Evolutionary conservation across 805 yeast genomes (phyloP), one percentile per base, ranked within the genome.

Genomic region (Kazachstania bromeliacearum): DNA sequence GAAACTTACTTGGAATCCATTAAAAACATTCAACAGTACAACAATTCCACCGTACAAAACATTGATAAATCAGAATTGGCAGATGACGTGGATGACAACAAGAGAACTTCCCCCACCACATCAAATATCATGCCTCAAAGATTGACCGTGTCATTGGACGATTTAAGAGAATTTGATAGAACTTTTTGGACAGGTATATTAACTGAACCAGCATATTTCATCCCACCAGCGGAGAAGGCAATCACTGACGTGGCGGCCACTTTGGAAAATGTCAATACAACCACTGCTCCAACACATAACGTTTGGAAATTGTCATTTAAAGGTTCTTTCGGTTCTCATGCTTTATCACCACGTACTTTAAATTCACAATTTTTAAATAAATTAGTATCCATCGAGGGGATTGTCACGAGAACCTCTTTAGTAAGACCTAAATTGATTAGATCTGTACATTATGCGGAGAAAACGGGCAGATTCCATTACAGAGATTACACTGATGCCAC

Each of bases 401-500:
- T 92, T 48, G 95, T 92, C 13, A 89, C 97, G 1, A 71, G 92
- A 44, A 88, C 95, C 21, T 87, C 96, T 1, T 67, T 92, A 39
- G 94, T 92, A 28, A 73, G 97, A 43, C 98, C 98, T 25, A 89
- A 89, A 57, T 73, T 89, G 37, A 71, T 87, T 33, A 73, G 94
- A 49, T 85, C 95, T 8, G 95, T 92, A 20, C 97, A 89, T 62
- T 89, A 83, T 57, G 85, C 94, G 42, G 95, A 85, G 39, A 72
- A 72, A 28, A 82, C 94, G 1, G 79, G 81, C 17, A 71, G 81
- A 43, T 88, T 88, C 58, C 88, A 85, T 55, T 84, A 94, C 40
- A 73, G 96, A 61, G 95, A 85, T 51, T 92, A 89, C 58, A 74
- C 85, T 36, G 98, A 92, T 59, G 87, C 85, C 45, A 85, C 96